Evolutionary conservation across 495 filamentous ascomycete species (phyloP).

Genomic region (Venustampulla echinocandica): DNA sequence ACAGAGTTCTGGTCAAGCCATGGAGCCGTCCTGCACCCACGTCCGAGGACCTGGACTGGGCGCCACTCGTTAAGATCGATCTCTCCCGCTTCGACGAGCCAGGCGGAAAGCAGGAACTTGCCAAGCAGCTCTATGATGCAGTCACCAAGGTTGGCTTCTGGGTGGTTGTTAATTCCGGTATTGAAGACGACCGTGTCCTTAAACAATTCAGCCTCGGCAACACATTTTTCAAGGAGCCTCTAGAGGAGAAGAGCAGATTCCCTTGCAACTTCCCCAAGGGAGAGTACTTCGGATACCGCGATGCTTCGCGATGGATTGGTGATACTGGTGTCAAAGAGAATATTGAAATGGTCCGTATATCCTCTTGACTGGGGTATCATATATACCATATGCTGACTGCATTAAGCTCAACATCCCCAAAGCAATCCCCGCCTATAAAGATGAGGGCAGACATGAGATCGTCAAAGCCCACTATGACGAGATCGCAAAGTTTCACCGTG

Average conservation of each 20-base stretch:
- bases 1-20: too few relatives aligned
- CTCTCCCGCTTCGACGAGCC: constrained; percentile 40
- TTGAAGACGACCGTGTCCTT: constrained; percentile 50
- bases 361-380: too few relatives aligned
- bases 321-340: constrained; percentile 44
- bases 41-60: constrained; percentile 35
- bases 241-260: constrained; percentile 38
- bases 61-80: constrained; percentile 48
- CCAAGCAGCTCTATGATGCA: constrained; percentile 47
- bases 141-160: constrained; percentile 51
- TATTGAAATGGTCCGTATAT: constrained; percentile 42
- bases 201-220: constrained; percentile 50
- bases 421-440: constrained; percentile 37
- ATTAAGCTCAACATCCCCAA: constrained; percentile 53
- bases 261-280: too few relatives aligned
- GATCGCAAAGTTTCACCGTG: too few relatives aligned
- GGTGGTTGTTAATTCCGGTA: constrained; percentile 52
- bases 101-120: constrained; percentile 45
- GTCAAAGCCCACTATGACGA: too few relatives aligned
- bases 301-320: too few relatives aligned
- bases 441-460: constrained; percentile 31
- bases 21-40: constrained; percentile 17
- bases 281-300: constrained; percentile 37
- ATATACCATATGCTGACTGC: too few relatives aligned
- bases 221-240: constrained; percentile 44